Evolutionary conservation across 169 alveolate genomes (phyloP).

Genomic region (Eimeria falciformis): DNA sequence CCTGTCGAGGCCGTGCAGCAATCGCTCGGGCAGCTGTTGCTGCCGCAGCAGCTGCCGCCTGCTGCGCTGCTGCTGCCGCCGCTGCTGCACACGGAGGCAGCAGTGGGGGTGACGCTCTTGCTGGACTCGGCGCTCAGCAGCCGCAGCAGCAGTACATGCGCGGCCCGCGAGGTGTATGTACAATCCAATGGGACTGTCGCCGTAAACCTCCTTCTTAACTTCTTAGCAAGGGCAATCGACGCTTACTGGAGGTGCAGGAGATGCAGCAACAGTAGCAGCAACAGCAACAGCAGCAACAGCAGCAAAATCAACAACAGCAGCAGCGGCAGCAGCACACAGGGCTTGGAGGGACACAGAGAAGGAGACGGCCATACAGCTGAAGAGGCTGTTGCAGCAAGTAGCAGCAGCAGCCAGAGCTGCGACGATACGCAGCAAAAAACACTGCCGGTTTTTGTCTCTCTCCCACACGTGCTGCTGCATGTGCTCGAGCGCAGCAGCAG

Average conservation of each 20-base stretch:
- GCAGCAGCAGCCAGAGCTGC: slow-evolving; percentile 53
- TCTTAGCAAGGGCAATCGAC: slow-evolving; percentile 40
- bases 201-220: slow-evolving; percentile 40
- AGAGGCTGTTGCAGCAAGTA: too few relatives aligned
- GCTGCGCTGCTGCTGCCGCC: slow-evolving; percentile 75
- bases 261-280: slow-evolving; percentile 52
- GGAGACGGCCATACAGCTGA: slow-evolving; percentile 23
- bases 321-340: slow-evolving; percentile 37
- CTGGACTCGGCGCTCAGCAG: slow-evolving; percentile 63
- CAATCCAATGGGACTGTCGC: slow-evolving; percentile 66
- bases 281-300: slow-evolving; percentile 64
- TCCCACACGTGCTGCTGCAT: slow-evolving; percentile 66
- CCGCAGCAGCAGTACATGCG: slow-evolving; percentile 63
- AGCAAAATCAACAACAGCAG: background rate
- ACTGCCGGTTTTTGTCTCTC: slow-evolving; percentile 48
- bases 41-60: slow-evolving; percentile 54
- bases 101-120: slow-evolving; percentile 38
- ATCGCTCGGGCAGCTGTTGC: slow-evolving; percentile 34
- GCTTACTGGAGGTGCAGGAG: slow-evolving; percentile 58
- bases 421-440: slow-evolving; percentile 42
- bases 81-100: slow-evolving; percentile 67
- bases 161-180: slow-evolving; percentile 65
- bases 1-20: slow-evolving; percentile 40
- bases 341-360: background rate
- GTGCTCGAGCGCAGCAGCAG: slow-evolving; percentile 72